Evolutionary conservation across 257 asterid genomes (phyloP), one percentile per base, ranked within the genome.

Genomic region (Jacaranda mimosifolia): DNA sequence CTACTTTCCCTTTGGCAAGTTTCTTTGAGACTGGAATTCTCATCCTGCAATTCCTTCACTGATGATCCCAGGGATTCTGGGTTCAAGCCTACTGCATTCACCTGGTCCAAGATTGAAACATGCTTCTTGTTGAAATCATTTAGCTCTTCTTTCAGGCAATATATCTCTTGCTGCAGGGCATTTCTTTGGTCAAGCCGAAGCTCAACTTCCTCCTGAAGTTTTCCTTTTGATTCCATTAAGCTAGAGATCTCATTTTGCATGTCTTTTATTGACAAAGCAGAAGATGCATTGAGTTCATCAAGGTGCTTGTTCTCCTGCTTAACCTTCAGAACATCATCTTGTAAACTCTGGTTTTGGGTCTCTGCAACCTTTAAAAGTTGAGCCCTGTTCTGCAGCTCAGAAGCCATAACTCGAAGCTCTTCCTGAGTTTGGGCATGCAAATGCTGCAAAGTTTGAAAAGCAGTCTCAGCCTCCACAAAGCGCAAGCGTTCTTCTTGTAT

Each of bases 401-500:
- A 75, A 70, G 91, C 85, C 85, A 89, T 81, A 62, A 88, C 82
- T 58, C 90, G 89, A 58, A 96, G 86, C 67, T 96, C 98, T 75
- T 96, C 98, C 87, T 93, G 99, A 70, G 95, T 89, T 71, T 89
- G 87, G 36, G 97, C 89, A 55, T 93, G 98, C 86, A 92, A 89
- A 79, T 91, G 97, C 90, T 90, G 98, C 86, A 96, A 78, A 40
- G 99, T 89, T 72, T 94, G 97, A 75, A 96, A 96, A 52, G 97
- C 98, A 46, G 98, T 91, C 86, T 96, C 98, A 73, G 98, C 98
- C 83, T 94, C 98, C 57, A 94, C 92, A 77, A 94, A 96, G 35
- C 90, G 98, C 84, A 89, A 72, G 11, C 95, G 87, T 79, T 96
- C 99, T 83, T 96, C 99, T 52, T 93, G 98, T 67, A 96, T 76